Conservation (phyloP, 352 stramenopile genomes). For the Blastocystis sp. region DNA sequence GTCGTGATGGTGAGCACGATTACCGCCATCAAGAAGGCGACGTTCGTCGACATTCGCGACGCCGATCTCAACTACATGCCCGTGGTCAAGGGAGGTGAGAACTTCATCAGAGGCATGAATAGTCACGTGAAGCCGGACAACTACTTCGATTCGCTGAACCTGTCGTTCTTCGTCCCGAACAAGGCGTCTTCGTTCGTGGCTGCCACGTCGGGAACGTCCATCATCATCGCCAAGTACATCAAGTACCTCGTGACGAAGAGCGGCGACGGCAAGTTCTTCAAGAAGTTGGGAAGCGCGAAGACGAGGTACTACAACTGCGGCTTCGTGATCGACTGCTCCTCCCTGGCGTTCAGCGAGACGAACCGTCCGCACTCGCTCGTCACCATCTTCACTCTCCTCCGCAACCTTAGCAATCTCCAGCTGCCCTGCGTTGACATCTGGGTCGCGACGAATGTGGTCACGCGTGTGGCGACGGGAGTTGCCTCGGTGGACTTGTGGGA, state of each 20-base stretch:
- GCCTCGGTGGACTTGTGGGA: constrained; percentile 40
- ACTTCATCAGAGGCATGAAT: constrained; percentile 1
- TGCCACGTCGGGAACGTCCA: constrained; percentile 24
- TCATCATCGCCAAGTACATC: constrained; percentile 46
- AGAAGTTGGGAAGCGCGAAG: constrained; percentile 22
- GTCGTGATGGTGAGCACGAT: background rate
- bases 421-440: background rate
- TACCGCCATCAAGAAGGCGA: background rate
- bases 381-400: background rate
- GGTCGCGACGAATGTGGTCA: background rate
- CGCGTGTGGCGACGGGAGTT: background rate
- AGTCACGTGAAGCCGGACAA: background rate
- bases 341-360: constrained; percentile 23
- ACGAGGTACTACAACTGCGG: background rate
- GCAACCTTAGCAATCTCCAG: constrained; percentile 1
- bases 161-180: constrained; percentile 18
- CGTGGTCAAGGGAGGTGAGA: background rate
- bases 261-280: constrained; percentile 58
- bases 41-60: background rate
- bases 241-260: constrained; percentile 54
- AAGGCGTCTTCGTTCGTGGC: constrained; percentile 20
- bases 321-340: constrained; percentile 43
- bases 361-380: background rate
- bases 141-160: constrained; percentile 18
- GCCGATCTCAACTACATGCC: background rate